Evolutionary conservation across 768 basidiomycete species (phyloP).

Genomic region (Pleurotus salmoneostramineus): DNA sequence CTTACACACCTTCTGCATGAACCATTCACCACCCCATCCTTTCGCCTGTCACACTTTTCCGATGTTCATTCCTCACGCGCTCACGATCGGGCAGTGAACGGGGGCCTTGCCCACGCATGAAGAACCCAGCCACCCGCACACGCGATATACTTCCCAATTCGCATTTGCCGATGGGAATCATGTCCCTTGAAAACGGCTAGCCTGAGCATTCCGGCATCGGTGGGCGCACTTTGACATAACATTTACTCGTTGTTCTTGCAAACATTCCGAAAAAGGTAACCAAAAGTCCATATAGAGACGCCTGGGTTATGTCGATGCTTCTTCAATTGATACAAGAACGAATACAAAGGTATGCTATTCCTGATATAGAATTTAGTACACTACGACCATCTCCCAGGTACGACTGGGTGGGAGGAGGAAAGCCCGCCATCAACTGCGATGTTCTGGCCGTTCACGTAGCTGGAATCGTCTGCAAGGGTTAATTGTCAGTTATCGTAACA

Average conservation of each 20-base stretch:
- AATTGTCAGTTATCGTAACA: not conserved
- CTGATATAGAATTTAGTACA: too few species aligned
- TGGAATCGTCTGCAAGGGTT: constrained; percentile 65
- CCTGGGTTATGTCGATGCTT: not conserved
- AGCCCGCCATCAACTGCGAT: constrained; percentile 86
- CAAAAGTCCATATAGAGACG: not conserved
- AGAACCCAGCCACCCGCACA: not conserved
- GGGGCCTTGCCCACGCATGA: too few species aligned
- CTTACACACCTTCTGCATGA: not conserved
- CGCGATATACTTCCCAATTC: not conserved
- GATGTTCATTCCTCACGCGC: too few species aligned
- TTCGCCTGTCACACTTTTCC: too few species aligned
- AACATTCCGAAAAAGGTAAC: constrained; percentile 1
- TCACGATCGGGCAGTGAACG: too few species aligned
- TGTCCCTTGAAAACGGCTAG: not conserved
- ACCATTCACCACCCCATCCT: too few species aligned
- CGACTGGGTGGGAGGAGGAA: constrained; percentile 72
- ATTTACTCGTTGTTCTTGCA: not conserved
- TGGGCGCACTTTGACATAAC: not conserved
- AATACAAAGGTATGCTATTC: too few species aligned
- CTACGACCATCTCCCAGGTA: constrained; percentile 70
- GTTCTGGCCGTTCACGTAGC: constrained; percentile 90
- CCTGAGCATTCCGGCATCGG: not conserved
- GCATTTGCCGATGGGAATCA: not conserved
- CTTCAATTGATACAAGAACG: too few species aligned